These are phyloP conservation scores for Plasmopara muralis DNA, from an alignment of 352 stramenopile genomes.

Conservation along the genomic window DNA sequence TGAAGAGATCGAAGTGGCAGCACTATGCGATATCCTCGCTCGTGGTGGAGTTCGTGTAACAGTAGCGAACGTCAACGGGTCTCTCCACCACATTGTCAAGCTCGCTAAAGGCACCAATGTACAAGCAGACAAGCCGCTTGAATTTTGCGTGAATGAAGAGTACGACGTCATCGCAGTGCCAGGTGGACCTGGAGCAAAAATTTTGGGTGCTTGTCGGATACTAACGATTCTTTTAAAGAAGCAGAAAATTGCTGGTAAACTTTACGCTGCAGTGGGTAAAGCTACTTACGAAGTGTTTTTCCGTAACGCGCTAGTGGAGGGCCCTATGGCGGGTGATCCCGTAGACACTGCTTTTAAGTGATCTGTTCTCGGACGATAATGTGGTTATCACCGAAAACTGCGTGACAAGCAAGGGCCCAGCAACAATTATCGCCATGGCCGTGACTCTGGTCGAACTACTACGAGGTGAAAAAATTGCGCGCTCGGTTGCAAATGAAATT, in stretches of 20 bases:
- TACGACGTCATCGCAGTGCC: conserved; percentile 66
- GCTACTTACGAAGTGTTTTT: conserved; percentile 47
- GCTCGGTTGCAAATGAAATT: conserved; percentile 25
- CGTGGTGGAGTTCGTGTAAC: conserved; percentile 60
- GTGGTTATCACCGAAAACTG: conserved; percentile 59
- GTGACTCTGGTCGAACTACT: conserved; percentile 54
- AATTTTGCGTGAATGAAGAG: conserved; percentile 46
- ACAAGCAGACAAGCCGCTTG: conserved; percentile 57
- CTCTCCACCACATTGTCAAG: conserved; percentile 50
- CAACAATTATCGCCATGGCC: conserved; percentile 46
- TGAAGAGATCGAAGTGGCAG: conserved; percentile 64
- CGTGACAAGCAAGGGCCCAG: conserved; percentile 58
- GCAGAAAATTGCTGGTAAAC: conserved; percentile 42
- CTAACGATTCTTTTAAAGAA: conserved; percentile 42
- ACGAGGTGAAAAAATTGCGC: conserved; percentile 35
- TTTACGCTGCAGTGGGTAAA: conserved; percentile 51
- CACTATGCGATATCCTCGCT: conserved; percentile 42
- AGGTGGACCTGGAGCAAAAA: conserved; percentile 44
- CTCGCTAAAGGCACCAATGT: conserved; percentile 45
- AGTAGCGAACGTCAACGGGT: conserved; percentile 40
- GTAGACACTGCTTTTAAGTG: conserved; percentile 28
- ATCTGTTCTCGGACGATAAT: conserved; percentile 41
- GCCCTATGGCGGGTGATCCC: conserved; percentile 38
- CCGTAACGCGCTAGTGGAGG: conserved; percentile 44
- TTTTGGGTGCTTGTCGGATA: conserved; percentile 32